Conservation (phyloP, 2,329 filamentous ascomycete genomes). For the Beauveria sp. region DNA sequence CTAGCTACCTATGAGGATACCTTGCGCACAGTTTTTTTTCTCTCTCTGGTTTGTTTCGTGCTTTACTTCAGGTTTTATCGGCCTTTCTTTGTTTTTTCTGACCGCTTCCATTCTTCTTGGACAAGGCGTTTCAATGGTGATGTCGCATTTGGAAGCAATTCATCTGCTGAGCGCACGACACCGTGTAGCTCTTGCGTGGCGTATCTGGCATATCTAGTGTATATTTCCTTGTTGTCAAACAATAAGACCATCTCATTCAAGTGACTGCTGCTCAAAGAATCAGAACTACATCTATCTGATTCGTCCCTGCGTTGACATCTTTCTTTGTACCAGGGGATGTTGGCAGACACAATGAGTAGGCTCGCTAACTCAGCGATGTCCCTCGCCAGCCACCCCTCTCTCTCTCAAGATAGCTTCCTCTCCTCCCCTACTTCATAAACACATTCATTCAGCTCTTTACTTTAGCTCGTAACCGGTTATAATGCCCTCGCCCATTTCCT, state of each 20-base stretch:
- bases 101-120: background rate
- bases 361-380: no score
- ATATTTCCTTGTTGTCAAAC: background rate
- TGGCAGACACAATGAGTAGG: no score
- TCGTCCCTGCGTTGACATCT: no score
- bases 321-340: no score
- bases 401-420: no score
- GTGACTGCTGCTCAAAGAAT: background rate
- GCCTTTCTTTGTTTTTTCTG: background rate
- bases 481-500: no score
- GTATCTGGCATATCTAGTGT: background rate
- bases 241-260: background rate
- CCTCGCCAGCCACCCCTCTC: no score
- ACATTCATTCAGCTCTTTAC: no score
- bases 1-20: background rate
- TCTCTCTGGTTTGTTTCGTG: background rate
- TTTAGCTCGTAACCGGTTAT: no score
- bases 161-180: background rate
- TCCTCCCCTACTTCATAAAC: no score
- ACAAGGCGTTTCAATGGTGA: constrained; percentile 8
- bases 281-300: no score
- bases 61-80: background rate
- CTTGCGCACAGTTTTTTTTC: background rate
- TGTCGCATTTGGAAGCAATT: background rate
- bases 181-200: background rate